A percentile compares a stretch with the other conserved stretches of the same genome.
Evolutionary conservation across 805 yeast genomes (phyloP).

Genomic region (Wickerhamiella hasegawae): DNA sequence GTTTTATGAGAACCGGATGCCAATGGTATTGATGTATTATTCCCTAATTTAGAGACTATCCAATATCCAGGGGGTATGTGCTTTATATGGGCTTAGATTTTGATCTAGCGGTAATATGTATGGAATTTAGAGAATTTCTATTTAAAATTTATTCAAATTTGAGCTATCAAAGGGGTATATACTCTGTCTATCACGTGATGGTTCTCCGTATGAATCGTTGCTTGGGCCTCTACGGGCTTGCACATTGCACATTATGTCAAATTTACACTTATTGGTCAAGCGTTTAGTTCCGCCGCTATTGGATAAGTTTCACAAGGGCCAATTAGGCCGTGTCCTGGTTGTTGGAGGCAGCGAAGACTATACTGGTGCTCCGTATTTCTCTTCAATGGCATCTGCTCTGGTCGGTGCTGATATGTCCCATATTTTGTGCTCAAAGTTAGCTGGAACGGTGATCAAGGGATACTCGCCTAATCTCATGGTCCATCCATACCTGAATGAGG

Average conservation of each 20-base stretch:
- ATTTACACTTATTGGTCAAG: slow-evolving; percentile 12
- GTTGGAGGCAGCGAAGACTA: slow-evolving; percentile 93
- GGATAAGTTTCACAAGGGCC: slow-evolving; percentile 73
- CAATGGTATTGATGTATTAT: too few relatives aligned
- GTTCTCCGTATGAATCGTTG: too few relatives aligned
- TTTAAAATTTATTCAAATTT: too few relatives aligned
- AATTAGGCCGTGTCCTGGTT: slow-evolving; percentile 71
- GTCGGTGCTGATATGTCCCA: slow-evolving; percentile 84
- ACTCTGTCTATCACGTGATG: too few relatives aligned
- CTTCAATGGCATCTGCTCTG: slow-evolving; percentile 70
- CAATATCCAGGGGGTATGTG: too few relatives aligned
- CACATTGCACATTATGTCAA: slow-evolving; percentile 24
- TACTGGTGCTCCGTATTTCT: slow-evolving; percentile 92
- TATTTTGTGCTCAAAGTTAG: slow-evolving; percentile 66
- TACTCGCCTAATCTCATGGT: slow-evolving; percentile 94
- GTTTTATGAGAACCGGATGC: too few relatives aligned
- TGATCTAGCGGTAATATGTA: too few relatives aligned
- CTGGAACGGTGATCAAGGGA: slow-evolving; percentile 66
- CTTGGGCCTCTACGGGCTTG: too few relatives aligned
- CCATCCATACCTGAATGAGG: slow-evolving; percentile 67
- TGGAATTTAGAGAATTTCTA: too few relatives aligned
- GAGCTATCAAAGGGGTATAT: too few relatives aligned
- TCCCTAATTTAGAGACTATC: too few relatives aligned
- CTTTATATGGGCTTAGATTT: too few relatives aligned
- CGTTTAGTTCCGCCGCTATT: slow-evolving; percentile 59